phyloP scores from a whole-genome alignment of 1,284 basidiomycete genomes.

The Cutaneotrichosporon cutaneum region DNA sequence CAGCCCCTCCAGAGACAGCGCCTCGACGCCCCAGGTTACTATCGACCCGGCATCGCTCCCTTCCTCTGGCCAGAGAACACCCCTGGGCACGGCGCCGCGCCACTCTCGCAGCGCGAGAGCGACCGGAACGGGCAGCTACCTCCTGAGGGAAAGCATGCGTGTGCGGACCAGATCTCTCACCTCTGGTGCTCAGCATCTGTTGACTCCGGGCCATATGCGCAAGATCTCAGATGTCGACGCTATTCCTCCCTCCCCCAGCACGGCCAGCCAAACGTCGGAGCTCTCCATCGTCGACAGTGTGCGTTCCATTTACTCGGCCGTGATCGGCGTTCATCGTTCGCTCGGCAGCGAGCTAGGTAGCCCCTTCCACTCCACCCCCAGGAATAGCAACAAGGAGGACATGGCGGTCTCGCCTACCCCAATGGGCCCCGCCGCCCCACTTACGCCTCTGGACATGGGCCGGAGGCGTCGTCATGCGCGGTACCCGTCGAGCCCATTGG shows the following conservation, averaged over 20 bases:
- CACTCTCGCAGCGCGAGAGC: background rate
- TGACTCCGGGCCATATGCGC: background rate
- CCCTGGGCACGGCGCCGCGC: background rate
- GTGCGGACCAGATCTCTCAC: constrained; percentile 1
- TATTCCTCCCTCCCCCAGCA: no score
- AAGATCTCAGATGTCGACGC: background rate
- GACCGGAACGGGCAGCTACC: background rate
- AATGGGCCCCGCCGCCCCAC: background rate
- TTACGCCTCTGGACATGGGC: background rate
- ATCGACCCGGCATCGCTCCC: background rate
- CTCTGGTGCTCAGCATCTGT: background rate
- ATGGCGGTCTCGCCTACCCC: background rate
- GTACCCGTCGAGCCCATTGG: constrained; percentile 2
- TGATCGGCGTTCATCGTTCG: constrained; percentile 21
- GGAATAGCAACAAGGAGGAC: background rate
- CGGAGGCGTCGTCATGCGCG: background rate
- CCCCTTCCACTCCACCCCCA: constrained; percentile 12
- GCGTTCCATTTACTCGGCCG: constrained; percentile 22
- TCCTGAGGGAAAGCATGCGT: constrained; percentile 6
- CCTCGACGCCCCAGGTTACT: background rate
- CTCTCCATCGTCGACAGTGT: constrained; percentile 18
- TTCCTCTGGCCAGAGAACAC: background rate
- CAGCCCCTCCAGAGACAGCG: background rate
- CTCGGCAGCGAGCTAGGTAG: constrained; percentile 36
- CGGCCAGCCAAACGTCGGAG: background rate